phyloP scores from a whole-genome alignment of 2,329 filamentous ascomycete genomes.

The Paracoccidioides brasiliensis region DNA sequence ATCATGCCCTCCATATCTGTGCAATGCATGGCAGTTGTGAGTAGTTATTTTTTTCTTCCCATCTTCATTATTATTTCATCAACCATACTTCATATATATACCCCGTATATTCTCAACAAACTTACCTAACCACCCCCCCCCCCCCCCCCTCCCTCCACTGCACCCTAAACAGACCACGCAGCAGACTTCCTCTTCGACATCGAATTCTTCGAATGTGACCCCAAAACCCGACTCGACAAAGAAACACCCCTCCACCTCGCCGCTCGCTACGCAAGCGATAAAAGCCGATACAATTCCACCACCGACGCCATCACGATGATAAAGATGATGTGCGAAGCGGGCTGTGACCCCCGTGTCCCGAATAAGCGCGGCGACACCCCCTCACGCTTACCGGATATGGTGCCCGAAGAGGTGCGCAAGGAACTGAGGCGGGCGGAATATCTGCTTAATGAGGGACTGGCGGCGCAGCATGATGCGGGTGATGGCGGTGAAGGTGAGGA shows the following conservation, averaged over 20 bases:
- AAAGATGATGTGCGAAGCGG: slow-evolving; percentile 38
- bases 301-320: slow-evolving; percentile 33
- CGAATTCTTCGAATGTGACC: slow-evolving; percentile 37
- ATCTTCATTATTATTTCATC: neutral
- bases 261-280: slow-evolving; percentile 35
- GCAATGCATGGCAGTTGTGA: slow-evolving; percentile 74
- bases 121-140: neutral
- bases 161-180: slow-evolving; percentile 26
- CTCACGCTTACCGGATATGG: slow-evolving; percentile 30
- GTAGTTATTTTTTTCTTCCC: slow-evolving; percentile 20
- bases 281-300: slow-evolving; percentile 19
- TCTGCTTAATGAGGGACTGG: slow-evolving; percentile 33
- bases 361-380: slow-evolving; percentile 37
- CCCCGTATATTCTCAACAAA: neutral
- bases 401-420: slow-evolving; percentile 30
- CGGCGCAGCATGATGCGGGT: slow-evolving; percentile 22
- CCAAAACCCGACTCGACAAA: slow-evolving; percentile 33
- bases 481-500: slow-evolving; percentile 17
- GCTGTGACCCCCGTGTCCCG: slow-evolving; percentile 35
- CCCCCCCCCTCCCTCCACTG: neutral
- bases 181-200: slow-evolving; percentile 37
- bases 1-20: slow-evolving; percentile 80
- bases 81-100: too few relatives aligned
- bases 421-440: slow-evolving; percentile 35
- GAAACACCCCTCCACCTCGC: slow-evolving; percentile 35